Evolutionary conservation across 2,329 filamentous ascomycete genomes (phyloP).

Genomic region (Paecilomyces niveus): DNA sequence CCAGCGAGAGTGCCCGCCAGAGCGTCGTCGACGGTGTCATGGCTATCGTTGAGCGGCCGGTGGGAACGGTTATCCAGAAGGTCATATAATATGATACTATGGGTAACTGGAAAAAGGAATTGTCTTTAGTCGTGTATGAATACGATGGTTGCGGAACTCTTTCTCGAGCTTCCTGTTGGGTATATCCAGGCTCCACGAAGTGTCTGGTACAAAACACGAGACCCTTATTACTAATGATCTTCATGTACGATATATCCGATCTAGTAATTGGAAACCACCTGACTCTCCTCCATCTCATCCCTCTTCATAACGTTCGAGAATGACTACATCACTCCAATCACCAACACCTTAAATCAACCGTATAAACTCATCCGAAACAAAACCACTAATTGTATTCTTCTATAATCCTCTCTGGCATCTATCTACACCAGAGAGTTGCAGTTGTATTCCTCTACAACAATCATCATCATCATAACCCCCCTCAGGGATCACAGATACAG

Average conservation of each 20-base stretch:
- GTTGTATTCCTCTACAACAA: no score
- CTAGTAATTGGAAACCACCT: not conserved
- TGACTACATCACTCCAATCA: not conserved
- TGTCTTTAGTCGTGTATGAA: not conserved
- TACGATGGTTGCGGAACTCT: not conserved
- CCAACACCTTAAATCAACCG: not conserved
- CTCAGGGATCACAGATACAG: no score
- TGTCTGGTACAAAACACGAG: not conserved
- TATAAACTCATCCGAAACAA: not conserved
- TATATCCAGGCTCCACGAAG: not conserved
- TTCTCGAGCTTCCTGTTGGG: not conserved
- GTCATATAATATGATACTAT: no score
- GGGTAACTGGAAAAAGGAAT: no score
- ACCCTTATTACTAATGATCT: not conserved
- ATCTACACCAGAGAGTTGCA: no score
- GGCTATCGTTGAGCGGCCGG: slow-evolving; percentile 77
- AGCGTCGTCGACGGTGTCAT: slow-evolving; percentile 84
- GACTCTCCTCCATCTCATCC: not conserved
- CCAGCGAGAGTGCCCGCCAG: slow-evolving; percentile 71
- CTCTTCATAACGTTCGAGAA: no score
- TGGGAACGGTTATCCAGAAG: slow-evolving; percentile 78
- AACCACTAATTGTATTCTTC: not conserved
- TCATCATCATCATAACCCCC: no score
- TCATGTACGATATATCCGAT: not conserved
- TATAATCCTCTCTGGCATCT: not conserved